Conservation (phyloP, 1,139 yeast genomes). For the Debaryomyces sp. region DNA sequence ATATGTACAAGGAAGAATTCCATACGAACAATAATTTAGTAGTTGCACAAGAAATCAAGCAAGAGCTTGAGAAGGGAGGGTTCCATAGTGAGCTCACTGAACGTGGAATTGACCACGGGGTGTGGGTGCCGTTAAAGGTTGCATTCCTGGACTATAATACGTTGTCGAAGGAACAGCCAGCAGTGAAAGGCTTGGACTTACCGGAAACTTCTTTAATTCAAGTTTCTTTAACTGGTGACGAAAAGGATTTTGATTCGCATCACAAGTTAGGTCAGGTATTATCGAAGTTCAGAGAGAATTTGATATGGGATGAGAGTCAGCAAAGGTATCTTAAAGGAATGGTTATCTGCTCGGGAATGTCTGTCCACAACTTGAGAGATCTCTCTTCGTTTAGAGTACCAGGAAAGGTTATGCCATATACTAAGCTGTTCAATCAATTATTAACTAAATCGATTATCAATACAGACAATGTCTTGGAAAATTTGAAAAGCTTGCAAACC, state of each 20-base stretch:
- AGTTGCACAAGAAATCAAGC: conserved; percentile 48
- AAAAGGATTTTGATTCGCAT: conserved; percentile 49
- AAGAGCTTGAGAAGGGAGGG: conserved; percentile 43
- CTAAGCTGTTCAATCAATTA: conserved; percentile 49
- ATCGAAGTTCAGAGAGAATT: conserved; percentile 50
- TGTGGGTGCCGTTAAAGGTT: conserved; percentile 77
- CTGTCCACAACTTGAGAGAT: conserved; percentile 74
- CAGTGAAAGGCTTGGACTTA: conserved; percentile 42
- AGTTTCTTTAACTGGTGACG: conserved; percentile 58
- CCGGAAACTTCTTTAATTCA: conserved; percentile 58
- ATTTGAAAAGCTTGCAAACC: conserved; percentile 34
- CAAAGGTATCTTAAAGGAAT: conserved; percentile 42
- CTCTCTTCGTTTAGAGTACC: conserved; percentile 28
- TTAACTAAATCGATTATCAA: conserved; percentile 38
- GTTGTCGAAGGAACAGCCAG: conserved; percentile 22
- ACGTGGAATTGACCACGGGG: conserved; percentile 81
- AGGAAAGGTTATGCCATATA: conserved; percentile 47
- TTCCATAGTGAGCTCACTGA: conserved; percentile 45
- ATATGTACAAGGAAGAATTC: conserved; percentile 65
- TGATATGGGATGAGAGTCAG: conserved; percentile 33
- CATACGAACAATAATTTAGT: conserved; percentile 46
- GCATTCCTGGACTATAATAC: conserved; percentile 55
- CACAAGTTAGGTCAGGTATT: conserved; percentile 59
- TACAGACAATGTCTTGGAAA: conserved; percentile 25
- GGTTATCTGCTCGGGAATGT: conserved; percentile 72